Percentiles rank a stretch among this genome's conserved stretches.
Evolutionary conservation across 805 yeast genomes (phyloP).

Genomic region (Jamesozyma piceae): DNA sequence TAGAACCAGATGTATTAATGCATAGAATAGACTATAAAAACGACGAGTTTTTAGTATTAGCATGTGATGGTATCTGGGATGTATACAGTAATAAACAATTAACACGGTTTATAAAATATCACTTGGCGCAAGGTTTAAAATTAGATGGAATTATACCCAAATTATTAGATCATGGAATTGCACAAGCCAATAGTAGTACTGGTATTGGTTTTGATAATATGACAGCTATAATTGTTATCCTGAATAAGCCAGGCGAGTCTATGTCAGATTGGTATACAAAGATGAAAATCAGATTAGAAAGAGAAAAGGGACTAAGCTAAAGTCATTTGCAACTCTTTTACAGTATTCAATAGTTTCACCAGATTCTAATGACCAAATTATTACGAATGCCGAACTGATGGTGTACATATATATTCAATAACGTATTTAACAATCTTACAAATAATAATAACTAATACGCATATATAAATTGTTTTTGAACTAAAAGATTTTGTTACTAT

Average conservation of each 20-base stretch:
- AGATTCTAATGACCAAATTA: not conserved
- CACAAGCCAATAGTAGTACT: slow-evolving; percentile 62
- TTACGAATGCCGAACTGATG: not conserved
- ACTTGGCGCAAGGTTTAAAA: slow-evolving; percentile 47
- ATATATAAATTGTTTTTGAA: too few relatives aligned
- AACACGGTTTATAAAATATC: slow-evolving; percentile 45
- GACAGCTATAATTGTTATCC: slow-evolving; percentile 62
- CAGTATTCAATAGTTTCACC: not conserved
- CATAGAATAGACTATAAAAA: slow-evolving; percentile 36
- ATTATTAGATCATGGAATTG: slow-evolving; percentile 54
- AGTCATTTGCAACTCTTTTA: not conserved
- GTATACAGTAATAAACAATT: slow-evolving; percentile 49
- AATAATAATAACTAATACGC: not conserved
- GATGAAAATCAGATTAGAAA: slow-evolving; percentile 38
- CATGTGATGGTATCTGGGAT: slow-evolving; percentile 85
- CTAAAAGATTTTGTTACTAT: too few relatives aligned
- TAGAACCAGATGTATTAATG: slow-evolving; percentile 63
- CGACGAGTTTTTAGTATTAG: slow-evolving; percentile 64
- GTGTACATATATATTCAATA: not conserved
- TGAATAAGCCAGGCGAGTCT: slow-evolving; percentile 39
- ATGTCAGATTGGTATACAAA: slow-evolving; percentile 50
- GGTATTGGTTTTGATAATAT: slow-evolving; percentile 79
- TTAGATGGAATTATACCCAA: slow-evolving; percentile 51
- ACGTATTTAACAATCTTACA: not conserved
- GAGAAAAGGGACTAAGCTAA: slow-evolving; percentile 23